These are phyloP conservation scores for Zygotorulaspora mrakii DNA, from an alignment of 1,139 yeast genomes.

Conservation along the genomic window DNA sequence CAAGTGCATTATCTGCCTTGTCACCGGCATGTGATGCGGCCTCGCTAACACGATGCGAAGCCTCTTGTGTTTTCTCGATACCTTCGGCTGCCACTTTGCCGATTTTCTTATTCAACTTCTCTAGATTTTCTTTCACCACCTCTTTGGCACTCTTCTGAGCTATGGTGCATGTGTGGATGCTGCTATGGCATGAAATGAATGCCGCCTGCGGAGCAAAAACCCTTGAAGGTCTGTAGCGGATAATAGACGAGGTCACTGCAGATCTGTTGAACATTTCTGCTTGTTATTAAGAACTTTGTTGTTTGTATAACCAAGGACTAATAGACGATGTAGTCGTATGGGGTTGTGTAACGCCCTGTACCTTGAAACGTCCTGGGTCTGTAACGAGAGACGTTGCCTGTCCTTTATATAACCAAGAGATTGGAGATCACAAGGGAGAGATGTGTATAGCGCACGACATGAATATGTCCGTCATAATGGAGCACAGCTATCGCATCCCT, in stretches of 20 bases:
- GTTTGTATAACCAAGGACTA: too few species aligned
- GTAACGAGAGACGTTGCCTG: too few species aligned
- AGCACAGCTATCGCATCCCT: too few species aligned
- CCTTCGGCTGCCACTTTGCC: conserved; percentile 29
- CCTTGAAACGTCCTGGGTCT: too few species aligned
- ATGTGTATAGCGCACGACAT: too few species aligned
- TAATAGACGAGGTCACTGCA: conserved; percentile 4
- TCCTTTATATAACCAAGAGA: too few species aligned
- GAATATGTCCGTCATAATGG: too few species aligned
- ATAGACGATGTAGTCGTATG: too few species aligned
- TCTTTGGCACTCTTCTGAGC: conserved; percentile 12
- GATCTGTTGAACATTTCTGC: conserved; percentile 15
- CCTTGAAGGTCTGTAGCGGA: conserved; percentile 13
- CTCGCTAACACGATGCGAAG: conserved; percentile 19
- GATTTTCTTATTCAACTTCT: conserved; percentile 21
- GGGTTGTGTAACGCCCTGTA: too few species aligned
- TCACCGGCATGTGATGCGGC: conserved; percentile 14
- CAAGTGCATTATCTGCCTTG: conserved; percentile 16
- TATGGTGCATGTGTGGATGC: conserved; percentile 5
- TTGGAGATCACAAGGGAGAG: too few species aligned
- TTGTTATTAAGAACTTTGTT: too few species aligned
- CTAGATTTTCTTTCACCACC: conserved; percentile 20
- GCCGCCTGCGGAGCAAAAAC: conserved; percentile 11
- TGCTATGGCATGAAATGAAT: conserved; percentile 7
- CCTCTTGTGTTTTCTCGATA: conserved; percentile 25